Evolutionary conservation across 2,329 filamentous ascomycete species (phyloP).

Genomic region (Ceratocystis colombiana): DNA sequence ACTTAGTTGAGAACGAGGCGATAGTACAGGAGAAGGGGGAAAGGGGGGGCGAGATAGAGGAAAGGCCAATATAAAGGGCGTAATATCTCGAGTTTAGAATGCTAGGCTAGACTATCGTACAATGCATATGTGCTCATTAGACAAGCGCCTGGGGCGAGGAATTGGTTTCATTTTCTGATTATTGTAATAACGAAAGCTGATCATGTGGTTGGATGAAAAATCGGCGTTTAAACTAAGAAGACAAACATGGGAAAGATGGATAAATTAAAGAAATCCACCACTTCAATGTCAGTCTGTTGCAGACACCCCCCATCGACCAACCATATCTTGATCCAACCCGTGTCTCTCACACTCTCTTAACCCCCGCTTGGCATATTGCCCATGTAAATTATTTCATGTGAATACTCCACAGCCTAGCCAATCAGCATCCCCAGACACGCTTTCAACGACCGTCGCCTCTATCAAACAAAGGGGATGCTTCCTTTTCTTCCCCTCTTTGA

Average conservation of each 20-base stretch:
- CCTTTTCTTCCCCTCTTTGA: not conserved
- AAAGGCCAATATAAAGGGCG: too few relatives aligned
- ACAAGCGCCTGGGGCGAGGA: not conserved
- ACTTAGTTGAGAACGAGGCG: not conserved
- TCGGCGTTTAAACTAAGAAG: not conserved
- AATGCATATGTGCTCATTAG: not conserved
- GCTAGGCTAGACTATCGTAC: not conserved
- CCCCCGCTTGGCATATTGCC: not conserved
- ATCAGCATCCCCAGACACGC: not conserved
- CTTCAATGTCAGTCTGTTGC: not conserved
- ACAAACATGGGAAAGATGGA: not conserved
- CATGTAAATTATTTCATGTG: not conserved
- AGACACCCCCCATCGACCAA: not conserved
- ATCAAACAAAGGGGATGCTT: not conserved
- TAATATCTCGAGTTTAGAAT: not conserved
- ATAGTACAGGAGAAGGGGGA: not conserved
- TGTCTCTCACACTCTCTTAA: not conserved
- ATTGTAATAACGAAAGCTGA: conserved; percentile 1
- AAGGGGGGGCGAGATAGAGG: not conserved
- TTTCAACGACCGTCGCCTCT: not conserved
- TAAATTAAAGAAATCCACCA: not conserved
- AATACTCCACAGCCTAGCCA: not conserved
- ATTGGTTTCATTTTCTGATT: not conserved
- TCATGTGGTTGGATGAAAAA: conserved; percentile 6
- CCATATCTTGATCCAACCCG: not conserved